Evolutionary conservation across 2,329 filamentous ascomycete genomes (phyloP), one percentile per base, ranked within the genome.

Genomic region (Scopulariopsis brevicaulis): DNA sequence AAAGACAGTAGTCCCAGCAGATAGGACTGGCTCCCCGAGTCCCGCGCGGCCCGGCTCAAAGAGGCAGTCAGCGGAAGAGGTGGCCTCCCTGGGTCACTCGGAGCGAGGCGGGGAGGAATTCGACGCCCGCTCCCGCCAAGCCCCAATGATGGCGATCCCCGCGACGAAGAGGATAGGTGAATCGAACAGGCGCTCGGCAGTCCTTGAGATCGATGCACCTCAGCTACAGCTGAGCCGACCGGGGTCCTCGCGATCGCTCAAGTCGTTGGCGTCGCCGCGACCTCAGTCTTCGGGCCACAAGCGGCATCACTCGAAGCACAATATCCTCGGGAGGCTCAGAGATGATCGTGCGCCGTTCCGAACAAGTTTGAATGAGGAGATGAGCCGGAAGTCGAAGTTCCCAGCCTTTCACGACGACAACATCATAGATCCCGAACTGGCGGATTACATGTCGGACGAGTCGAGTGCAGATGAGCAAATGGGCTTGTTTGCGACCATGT

Each of bases 331-430:
- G 15, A 84, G 87, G 57, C 83, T 92, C 63, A 94, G 89, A 67
- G 90, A 95, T 60, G 90, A 96, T 61, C 82, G 89, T 59, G 93
- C 90, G 0, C 61, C 94, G 0, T 97, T 97, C 63, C 90, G 91
- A 58, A 87, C 87, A 59, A 79, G 84, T 12, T 75, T 79, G 20
- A 84, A 76, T 11, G 83, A 95, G 56, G 86, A 91, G 59, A 73
- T 79, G 54, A 74, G 78, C 4, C 83, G 80, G 62, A 86, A 85
- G 62, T 75, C 83, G 8, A 83, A 84, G 50, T 79, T 96, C 40
- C 87, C 92, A 18, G 91, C 91, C n/a, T 97, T 99, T 65, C 94
- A 99, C 69, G 91, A 94, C 67, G 94, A 99, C 74, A 97, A 94
- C 67, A 96, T 99, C 64, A 97, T 99, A 64, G 94, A 99, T 68